Conservation (phyloP, 2,329 filamentous ascomycete genomes). For the Cladophialophora immunda region DNA sequence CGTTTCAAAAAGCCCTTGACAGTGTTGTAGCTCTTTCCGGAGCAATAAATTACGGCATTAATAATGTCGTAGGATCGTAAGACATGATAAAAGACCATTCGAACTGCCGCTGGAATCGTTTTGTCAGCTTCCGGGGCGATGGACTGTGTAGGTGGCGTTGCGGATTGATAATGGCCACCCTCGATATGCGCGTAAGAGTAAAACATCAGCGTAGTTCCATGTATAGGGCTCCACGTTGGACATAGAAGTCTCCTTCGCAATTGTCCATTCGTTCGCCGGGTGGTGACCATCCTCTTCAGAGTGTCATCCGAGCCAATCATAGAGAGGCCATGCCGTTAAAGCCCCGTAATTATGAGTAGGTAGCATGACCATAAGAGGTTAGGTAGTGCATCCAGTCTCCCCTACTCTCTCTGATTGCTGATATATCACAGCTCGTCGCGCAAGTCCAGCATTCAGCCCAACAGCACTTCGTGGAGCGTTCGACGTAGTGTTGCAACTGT, state of each 20-base stretch:
- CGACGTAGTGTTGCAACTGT: not conserved
- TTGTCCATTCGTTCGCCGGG: too few relatives aligned
- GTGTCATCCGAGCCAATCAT: not conserved
- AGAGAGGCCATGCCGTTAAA: not conserved
- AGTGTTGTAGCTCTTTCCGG: not conserved
- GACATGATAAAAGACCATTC: not conserved
- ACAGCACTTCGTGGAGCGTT: not conserved
- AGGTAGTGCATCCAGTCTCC: too few relatives aligned
- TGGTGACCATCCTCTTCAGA: too few relatives aligned
- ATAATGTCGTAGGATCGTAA: not conserved
- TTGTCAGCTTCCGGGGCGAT: not conserved
- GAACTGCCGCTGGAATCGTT: not conserved
- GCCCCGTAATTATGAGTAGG: not conserved
- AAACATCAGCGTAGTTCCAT: too few relatives aligned
- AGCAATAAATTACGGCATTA: not conserved
- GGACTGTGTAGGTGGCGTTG: not conserved
- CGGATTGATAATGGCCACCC: not conserved
- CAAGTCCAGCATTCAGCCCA: too few relatives aligned
- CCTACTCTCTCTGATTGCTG: too few relatives aligned
- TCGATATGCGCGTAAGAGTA: too few relatives aligned
- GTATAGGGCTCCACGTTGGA: too few relatives aligned
- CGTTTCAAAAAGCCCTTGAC: not conserved
- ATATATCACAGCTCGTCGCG: too few relatives aligned
- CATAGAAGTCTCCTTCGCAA: too few relatives aligned
- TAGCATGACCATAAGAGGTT: not conserved